phyloP scores from a whole-genome alignment of 2,329 filamentous ascomycete species.

The Alternaria gansuensis region DNA sequence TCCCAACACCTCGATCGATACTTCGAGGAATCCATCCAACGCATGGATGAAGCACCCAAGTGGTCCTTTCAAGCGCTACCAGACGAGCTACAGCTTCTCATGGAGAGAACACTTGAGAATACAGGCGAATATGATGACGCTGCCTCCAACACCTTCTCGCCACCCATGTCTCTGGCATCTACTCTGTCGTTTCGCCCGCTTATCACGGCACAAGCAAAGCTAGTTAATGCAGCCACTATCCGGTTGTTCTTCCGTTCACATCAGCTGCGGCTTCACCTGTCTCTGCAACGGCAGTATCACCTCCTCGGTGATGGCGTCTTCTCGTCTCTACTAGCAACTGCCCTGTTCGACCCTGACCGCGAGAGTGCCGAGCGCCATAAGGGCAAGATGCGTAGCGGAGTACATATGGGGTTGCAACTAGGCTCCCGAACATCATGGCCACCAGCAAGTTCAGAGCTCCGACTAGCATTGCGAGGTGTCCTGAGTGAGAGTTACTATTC shows the following conservation, averaged over 20 bases:
- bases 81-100: constrained; percentile 42
- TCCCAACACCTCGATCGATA: constrained; percentile 31
- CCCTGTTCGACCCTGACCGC: constrained; percentile 84
- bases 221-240: constrained; percentile 81
- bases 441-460: constrained; percentile 91
- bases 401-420: constrained; percentile 80
- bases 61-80: constrained; percentile 24
- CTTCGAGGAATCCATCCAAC: constrained; percentile 39
- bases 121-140: neutral
- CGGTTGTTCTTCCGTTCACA: constrained; percentile 79
- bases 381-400: constrained; percentile 71
- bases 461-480: constrained; percentile 85
- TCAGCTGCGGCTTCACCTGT: constrained; percentile 74
- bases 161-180: constrained; percentile 66
- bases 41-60: constrained; percentile 40
- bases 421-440: constrained; percentile 88
- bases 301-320: constrained; percentile 87
- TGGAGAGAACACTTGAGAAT: constrained; percentile 30
- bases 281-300: constrained; percentile 80
- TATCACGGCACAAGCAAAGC: constrained; percentile 74
- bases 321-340: constrained; percentile 78
- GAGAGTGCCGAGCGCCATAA: constrained; percentile 77
- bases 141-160: constrained; percentile 49
- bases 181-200: constrained; percentile 79
- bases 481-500: constrained; percentile 75